Evolutionary conservation across 2,329 filamentous ascomycete species (phyloP), one percentile per base, ranked within the genome.

Genomic region (Trichoderma citrinoviride): DNA sequence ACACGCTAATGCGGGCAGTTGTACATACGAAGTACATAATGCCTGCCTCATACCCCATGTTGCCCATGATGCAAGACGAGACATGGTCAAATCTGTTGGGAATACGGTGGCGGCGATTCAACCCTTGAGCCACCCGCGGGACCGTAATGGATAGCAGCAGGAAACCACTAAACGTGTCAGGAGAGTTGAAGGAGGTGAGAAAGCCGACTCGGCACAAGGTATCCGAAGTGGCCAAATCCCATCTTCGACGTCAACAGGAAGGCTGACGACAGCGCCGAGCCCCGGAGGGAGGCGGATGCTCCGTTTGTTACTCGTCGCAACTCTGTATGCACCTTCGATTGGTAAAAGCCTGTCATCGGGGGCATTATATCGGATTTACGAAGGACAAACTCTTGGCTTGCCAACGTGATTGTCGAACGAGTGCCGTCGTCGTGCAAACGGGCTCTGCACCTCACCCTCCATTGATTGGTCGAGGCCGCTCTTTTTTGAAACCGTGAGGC

Each of bases 181-280:
- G 10, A 7, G n/a, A 41, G 15, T 21, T 27, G 41, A 53, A 25
- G n/a, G 19, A 14, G 25, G 23, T 21, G 10, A 33, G 37, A 27
- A 15, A 33, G 47, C 37, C 58, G 58, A 25, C 15, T 27, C 49
- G 47, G 40, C 54, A 50, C 62, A 19, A 19, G n/a, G 41, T 47
- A 37, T 60, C 62, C 62, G 62, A 65, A 41, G 62, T 65, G 62
- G 62, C 62, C 62, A 65, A 60, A 15, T 46, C 3, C 33, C 12
- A 37, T 46, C 55, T 47, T 33, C n/a, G 25, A 62, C 40, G 17
- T 12, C 60, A 27, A n/a, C 15, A 41, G 37, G 41, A 37, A 52
- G 47, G 61, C 52, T 60, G 62, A 53, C 55, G 62, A 60, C 62
- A 53, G n/a, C 62, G 62, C 55, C 54, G 55, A 58, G 61, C 61